Conservation (phyloP, 495 filamentous ascomycete genomes). For the Hyaloscypha hepaticicola region DNA sequence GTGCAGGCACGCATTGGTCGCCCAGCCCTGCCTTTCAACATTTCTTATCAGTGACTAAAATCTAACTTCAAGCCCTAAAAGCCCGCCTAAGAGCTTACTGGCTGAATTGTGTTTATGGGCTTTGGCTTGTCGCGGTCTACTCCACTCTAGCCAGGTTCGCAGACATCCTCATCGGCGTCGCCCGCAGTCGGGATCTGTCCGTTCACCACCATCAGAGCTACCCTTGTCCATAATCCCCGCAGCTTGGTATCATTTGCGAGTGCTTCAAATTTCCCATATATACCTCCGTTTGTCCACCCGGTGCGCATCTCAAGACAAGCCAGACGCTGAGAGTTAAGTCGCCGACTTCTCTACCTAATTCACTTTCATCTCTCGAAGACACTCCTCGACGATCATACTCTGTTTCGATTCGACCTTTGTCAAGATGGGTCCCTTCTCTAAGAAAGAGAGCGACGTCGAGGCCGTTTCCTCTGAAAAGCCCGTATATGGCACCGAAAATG, state of each 20-base stretch:
- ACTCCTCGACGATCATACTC: neutral
- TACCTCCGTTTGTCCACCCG: neutral
- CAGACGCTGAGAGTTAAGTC: neutral
- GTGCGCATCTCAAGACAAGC: conserved; percentile 4
- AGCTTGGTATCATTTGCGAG: conserved; percentile 1
- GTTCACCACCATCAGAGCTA: conserved; percentile 17
- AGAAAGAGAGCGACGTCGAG: conserved; percentile 30
- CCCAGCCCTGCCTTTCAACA: neutral
- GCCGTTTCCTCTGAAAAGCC: conserved; percentile 25
- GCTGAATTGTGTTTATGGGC: neutral
- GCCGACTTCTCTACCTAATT: neutral
- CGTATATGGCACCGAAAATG: conserved; percentile 22
- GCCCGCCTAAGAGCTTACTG: conserved; percentile 9
- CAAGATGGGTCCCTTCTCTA: conserved; percentile 29
- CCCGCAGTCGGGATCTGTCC: conserved; percentile 25
- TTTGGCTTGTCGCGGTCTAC: conserved; percentile 14
- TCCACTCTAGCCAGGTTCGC: conserved; percentile 12
- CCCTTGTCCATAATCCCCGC: conserved; percentile 19
- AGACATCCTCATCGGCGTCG: conserved; percentile 18
- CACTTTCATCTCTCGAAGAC: neutral
- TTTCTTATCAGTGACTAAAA: conserved; percentile 29
- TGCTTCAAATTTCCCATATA: conserved; percentile 9
- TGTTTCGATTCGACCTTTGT: neutral
- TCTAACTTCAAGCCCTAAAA: conserved; percentile 13
- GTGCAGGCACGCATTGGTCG: conserved; percentile 4